Conservation (phyloP, 371 early-diverging fungal genomes). For the Blakeslea trispora region DNA sequence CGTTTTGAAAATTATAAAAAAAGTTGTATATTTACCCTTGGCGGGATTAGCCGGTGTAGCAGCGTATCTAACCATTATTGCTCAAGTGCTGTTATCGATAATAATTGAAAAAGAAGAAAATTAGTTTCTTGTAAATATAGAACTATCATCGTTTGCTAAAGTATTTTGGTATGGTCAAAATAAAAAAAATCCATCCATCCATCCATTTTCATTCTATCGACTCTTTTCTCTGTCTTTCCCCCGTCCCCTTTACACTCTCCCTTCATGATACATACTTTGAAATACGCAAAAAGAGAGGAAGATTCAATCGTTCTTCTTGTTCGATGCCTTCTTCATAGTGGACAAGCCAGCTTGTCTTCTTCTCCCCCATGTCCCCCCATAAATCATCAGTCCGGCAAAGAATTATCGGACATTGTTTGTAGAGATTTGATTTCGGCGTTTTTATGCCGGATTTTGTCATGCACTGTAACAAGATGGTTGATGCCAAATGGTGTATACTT, state of each 20-base stretch:
- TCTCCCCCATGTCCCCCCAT: too few relatives aligned
- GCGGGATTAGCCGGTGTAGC: constrained; percentile 56
- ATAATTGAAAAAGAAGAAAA: not conserved
- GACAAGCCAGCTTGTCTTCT: not conserved
- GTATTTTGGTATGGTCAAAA: not conserved
- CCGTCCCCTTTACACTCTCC: not conserved
- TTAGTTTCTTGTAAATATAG: not conserved
- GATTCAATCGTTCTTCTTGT: constrained; percentile 17
- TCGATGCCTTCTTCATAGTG: constrained; percentile 11
- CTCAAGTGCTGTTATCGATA: constrained; percentile 16
- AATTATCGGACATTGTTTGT: too few relatives aligned
- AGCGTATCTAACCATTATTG: constrained; percentile 62
- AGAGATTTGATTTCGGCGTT: too few relatives aligned
- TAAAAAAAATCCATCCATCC: constrained; percentile 13
- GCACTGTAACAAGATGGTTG: too few relatives aligned
- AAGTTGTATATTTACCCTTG: constrained; percentile 48
- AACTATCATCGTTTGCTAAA: too few relatives aligned
- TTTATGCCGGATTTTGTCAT: too few relatives aligned
- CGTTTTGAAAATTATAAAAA: not conserved
- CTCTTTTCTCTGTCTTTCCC: constrained; percentile 4
- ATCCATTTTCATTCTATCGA: not conserved
- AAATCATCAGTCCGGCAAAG: not conserved
- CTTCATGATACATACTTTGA: constrained; percentile 22
- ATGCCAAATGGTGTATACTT: too few relatives aligned
- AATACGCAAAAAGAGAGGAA: constrained; percentile 30